Evolutionary conservation across 345 rosid genomes (phyloP).

Genomic region (Eucalyptus curtisii): DNA sequence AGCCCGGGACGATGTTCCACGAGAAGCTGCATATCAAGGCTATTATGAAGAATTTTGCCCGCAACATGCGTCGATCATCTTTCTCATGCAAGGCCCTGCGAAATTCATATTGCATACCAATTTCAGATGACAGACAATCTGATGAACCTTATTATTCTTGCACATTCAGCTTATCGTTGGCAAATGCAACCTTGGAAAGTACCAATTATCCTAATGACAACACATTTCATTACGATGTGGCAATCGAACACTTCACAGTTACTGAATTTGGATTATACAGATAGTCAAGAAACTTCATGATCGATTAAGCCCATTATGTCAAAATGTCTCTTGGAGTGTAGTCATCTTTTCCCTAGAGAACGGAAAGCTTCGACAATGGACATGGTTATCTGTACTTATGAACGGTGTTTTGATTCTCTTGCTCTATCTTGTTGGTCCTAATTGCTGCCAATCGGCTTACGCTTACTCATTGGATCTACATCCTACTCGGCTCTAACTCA

Average conservation of each 20-base stretch:
- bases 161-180: background rate
- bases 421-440: background rate
- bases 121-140: background rate
- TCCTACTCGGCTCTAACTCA: background rate
- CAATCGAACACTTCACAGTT: background rate
- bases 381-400: background rate
- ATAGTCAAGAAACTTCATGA: background rate
- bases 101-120: background rate
- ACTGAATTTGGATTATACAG: background rate
- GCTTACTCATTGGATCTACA: background rate
- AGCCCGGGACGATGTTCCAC: constrained; percentile 1
- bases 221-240: background rate
- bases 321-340: background rate
- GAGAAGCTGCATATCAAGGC: background rate
- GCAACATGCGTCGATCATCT: background rate
- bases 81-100: constrained; percentile 6
- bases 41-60: constrained; percentile 2
- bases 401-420: background rate
- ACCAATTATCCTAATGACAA: background rate
- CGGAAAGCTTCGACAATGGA: background rate
- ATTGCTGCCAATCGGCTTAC: no score
- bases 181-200: background rate
- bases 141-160: background rate
- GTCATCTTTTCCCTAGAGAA: background rate
- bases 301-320: background rate